Evolutionary conservation across 768 basidiomycete species (phyloP).

Genomic region (Auricularia heimuer): DNA sequence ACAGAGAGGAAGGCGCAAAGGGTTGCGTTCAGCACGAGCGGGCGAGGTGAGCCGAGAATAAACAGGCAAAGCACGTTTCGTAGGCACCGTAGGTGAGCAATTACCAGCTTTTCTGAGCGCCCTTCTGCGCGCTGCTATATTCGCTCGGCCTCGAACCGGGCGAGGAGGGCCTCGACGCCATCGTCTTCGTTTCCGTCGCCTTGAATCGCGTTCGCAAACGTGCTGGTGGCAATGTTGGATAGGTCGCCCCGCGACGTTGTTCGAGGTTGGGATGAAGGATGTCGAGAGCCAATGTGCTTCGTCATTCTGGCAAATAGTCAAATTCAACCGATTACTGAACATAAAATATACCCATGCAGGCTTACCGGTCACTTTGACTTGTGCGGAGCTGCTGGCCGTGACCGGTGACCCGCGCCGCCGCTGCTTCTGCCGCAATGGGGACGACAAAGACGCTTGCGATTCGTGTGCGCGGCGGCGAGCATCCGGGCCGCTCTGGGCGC

Average conservation of each 20-base stretch:
- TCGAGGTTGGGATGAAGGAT: neutral
- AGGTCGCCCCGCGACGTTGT: neutral
- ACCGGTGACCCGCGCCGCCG: no score
- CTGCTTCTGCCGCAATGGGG: no score
- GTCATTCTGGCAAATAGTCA: neutral
- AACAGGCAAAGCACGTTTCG: neutral
- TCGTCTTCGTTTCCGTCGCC: neutral
- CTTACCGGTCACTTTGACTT: no score
- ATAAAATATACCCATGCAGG: no score
- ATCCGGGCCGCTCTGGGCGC: no score
- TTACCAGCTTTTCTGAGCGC: neutral
- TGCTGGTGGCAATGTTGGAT: neutral
- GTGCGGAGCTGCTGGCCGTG: no score
- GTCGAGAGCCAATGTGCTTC: neutral
- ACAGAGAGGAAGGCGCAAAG: neutral
- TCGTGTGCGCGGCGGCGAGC: no score
- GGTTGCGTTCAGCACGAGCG: neutral
- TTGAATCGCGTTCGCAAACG: neutral
- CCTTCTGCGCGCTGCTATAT: neutral
- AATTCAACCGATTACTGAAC: neutral
- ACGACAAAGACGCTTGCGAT: no score
- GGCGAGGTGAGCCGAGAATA: neutral
- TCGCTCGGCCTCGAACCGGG: neutral
- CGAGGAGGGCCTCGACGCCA: neutral
- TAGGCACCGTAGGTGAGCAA: neutral